Evolutionary conservation across 208 protist species (phyloP).

Genomic region (Crithidia brevicula): DNA sequence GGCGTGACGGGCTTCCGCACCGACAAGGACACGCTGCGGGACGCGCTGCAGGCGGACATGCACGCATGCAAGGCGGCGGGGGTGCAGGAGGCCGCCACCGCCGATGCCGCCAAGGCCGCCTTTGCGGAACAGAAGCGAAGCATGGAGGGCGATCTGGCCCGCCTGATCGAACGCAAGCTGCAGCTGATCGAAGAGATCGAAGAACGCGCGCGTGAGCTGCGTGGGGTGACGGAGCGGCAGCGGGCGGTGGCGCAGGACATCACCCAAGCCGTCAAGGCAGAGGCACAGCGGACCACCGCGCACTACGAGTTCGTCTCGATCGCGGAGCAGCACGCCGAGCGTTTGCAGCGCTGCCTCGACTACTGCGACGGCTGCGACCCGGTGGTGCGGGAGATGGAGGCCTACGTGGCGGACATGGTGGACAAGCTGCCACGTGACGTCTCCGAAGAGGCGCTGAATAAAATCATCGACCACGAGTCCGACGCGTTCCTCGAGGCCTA

Average conservation of each 20-base stretch:
- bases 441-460: conserved; percentile 44
- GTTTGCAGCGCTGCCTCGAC: conserved; percentile 63
- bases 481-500: conserved; percentile 66
- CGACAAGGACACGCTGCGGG: conserved; percentile 44
- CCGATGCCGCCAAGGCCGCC: conserved; percentile 40
- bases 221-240: conserved; percentile 62
- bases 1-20: conserved; percentile 53
- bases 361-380: conserved; percentile 64
- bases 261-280: conserved; percentile 47
- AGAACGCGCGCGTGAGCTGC: conserved; percentile 62
- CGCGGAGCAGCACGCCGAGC: conserved; percentile 62
- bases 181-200: conserved; percentile 70
- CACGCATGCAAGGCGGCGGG: conserved; percentile 45
- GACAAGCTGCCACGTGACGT: conserved; percentile 46
- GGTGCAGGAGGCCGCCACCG: conserved; percentile 45
- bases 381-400: conserved; percentile 50
- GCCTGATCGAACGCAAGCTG: conserved; percentile 47
- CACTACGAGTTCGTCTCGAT: conserved; percentile 82
- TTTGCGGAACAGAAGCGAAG: conserved; percentile 42
- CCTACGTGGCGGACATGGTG: conserved; percentile 68
- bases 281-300: conserved; percentile 65
- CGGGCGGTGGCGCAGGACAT: conserved; percentile 50
- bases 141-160: conserved; percentile 34
- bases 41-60: conserved; percentile 53
- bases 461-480: conserved; percentile 57